These are phyloP conservation scores for Diplogelasinospora grovesii DNA, from an alignment of 495 filamentous ascomycete species.

Conservation along the genomic window DNA sequence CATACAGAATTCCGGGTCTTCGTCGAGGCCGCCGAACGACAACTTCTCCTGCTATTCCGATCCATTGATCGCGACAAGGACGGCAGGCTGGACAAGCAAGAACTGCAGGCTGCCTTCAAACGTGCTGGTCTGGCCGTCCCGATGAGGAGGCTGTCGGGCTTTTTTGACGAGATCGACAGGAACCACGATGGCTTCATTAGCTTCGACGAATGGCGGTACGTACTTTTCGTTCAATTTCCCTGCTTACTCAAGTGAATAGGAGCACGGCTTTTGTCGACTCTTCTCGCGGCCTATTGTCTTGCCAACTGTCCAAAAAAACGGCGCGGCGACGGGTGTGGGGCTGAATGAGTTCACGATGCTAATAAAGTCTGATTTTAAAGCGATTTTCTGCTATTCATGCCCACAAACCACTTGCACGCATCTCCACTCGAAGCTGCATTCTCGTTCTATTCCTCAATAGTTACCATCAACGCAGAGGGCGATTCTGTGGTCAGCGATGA, in stretches of 20 bases:
- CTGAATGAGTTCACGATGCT: background rate
- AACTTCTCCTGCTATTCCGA: slow-evolving; percentile 74
- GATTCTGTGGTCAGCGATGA: slow-evolving; percentile 90
- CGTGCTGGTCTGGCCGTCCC: slow-evolving; percentile 74
- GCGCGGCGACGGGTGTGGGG: too few relatives aligned
- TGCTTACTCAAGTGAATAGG: too few relatives aligned
- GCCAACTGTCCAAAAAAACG: too few relatives aligned
- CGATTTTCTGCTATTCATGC: slow-evolving; percentile 93
- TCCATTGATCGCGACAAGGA: slow-evolving; percentile 82
- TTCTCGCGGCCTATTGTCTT: background rate
- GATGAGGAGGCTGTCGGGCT: slow-evolving; percentile 66
- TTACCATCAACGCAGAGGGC: slow-evolving; percentile 87
- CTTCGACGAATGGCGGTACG: slow-evolving; percentile 96
- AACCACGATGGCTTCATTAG: slow-evolving; percentile 84
- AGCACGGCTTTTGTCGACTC: background rate
- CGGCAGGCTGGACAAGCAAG: slow-evolving; percentile 80
- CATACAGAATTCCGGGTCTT: slow-evolving; percentile 76
- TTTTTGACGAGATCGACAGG: slow-evolving; percentile 83
- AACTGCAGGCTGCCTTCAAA: slow-evolving; percentile 71
- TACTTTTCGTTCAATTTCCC: slow-evolving; percentile 2
- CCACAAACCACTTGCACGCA: slow-evolving; percentile 49
- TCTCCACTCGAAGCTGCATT: slow-evolving; percentile 77
- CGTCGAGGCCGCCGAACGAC: slow-evolving; percentile 75
- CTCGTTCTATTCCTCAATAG: slow-evolving; percentile 85
- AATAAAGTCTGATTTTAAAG: slow-evolving; percentile 39